Base-by-base conservation (phyloP, 371 early-diverging fungal species). In the Mucor plumbeus region DNA sequence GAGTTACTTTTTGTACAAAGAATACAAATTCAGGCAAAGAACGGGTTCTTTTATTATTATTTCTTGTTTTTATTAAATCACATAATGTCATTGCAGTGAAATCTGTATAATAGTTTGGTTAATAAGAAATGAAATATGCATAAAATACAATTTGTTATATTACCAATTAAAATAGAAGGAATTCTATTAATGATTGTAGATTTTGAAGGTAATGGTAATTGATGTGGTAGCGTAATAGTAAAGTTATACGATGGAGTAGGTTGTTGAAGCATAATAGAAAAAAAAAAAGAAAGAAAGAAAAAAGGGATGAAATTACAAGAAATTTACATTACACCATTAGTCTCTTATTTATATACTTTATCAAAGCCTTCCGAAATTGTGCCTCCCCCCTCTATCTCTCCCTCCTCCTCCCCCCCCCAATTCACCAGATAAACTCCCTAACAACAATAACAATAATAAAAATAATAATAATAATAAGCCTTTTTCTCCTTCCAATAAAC, bases 21-120 rank as follows among this genome's bases (percentile, higher is more conserved):
- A 75, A 82, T 5, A 82, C 72, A 5, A 78, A 70, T 63, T 80
- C 83, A 26, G 83, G 83, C 43, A 82, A 60, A 9, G 79, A 75
- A 10, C 71, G 72, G 4, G 55, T 55, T 8, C 39, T 50, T 15
- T 66, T 59, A 43, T 38, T 44, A 19, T 33, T 47, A 19, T 41
- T 35, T 40, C 72, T 64, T 26, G 67, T 69, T 6, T 61, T 66
- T 34, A 75, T 72, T 13, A 75, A 59, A 58, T 75, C 75, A 48
- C 75, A 72, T n/a, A 75, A 38, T 11, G 69, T 75, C 64, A 72
- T 69, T 9, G 75, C 75, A 21, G 69, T 75, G 34, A 69, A 72
- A 54, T 71, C 74, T 73, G 38, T 5, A 31, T 7, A 11, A 10
- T 21, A 19, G n/a, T n/a, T n/a, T 21, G 26, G 26, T 26, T 26